Evolutionary conservation across 2,329 filamentous ascomycete species (phyloP).

Genomic region (Fonsecaea pugnacius): DNA sequence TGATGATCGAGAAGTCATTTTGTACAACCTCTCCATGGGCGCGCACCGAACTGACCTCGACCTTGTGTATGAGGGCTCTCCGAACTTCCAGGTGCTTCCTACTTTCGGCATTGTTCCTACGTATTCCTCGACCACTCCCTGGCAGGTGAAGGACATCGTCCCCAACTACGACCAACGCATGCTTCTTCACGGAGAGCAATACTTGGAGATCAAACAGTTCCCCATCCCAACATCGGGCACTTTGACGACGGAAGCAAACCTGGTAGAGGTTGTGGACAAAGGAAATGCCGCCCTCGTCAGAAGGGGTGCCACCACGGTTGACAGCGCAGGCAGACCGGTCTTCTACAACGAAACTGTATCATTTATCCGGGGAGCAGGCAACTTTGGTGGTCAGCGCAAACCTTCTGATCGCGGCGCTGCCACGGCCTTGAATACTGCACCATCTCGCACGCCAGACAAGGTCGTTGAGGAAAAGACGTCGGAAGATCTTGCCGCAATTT

Average conservation of each 20-base stretch:
- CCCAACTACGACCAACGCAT: constrained; percentile 98
- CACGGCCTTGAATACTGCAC: constrained; percentile 78
- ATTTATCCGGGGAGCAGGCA: constrained; percentile 88
- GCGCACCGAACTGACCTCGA: constrained; percentile 87
- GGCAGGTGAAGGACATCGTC: constrained; percentile 78
- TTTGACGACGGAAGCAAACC: constrained; percentile 41
- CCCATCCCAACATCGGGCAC: constrained; percentile 69
- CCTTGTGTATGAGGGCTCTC: constrained; percentile 86
- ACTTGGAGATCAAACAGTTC: constrained; percentile 89
- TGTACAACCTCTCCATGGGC: constrained; percentile 94
- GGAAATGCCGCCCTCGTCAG: constrained; percentile 84
- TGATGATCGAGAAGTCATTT: constrained; percentile 82
- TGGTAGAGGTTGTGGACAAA: constrained; percentile 96
- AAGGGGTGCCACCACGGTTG: constrained; percentile 79
- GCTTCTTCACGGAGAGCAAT: constrained; percentile 98
- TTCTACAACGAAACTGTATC: constrained; percentile 98
- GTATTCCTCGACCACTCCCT: constrained; percentile 81
- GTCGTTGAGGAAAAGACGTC: constrained; percentile 84
- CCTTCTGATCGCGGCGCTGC: constrained; percentile 77
- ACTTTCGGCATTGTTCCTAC: constrained; percentile 86
- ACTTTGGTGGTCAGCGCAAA: constrained; percentile 83
- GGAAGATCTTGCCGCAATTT: constrained; percentile 89
- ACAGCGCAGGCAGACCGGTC: constrained; percentile 82
- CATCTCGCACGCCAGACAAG: constrained; percentile 76
- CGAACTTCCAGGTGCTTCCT: constrained; percentile 86